phyloP scores from a whole-genome alignment of 495 filamentous ascomycete genomes.

The Neurospora intermedia region DNA sequence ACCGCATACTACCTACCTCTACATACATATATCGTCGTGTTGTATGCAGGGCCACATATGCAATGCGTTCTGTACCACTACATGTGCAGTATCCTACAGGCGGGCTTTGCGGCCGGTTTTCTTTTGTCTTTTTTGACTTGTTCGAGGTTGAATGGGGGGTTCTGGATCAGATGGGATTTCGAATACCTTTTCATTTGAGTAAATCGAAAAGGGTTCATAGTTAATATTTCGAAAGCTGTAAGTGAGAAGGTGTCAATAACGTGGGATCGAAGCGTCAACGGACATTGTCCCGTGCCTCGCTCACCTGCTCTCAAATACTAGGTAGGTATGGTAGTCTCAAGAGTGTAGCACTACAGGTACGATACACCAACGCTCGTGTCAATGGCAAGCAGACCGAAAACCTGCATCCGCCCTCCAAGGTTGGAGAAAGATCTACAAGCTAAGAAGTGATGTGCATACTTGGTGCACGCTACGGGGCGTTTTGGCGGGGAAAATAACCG shows the following conservation, averaged over 20 bases:
- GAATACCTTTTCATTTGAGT: too few species aligned
- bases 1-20: background rate
- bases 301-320: background rate
- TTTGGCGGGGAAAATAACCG: too few species aligned
- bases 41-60: background rate
- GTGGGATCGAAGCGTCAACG: background rate
- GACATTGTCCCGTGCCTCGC: background rate
- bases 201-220: too few species aligned
- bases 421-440: background rate
- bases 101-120: background rate
- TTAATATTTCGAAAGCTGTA: too few species aligned
- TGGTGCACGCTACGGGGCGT: too few species aligned
- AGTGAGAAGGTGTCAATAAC: too few species aligned
- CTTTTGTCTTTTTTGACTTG: background rate
- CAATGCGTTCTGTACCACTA: background rate
- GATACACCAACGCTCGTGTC: background rate
- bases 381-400: background rate
- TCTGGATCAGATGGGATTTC: background rate
- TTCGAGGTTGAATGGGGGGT: background rate
- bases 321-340: too few species aligned
- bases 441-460: too few species aligned
- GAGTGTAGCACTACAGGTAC: too few species aligned
- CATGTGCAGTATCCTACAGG: background rate
- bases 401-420: too few species aligned
- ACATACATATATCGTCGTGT: background rate